phyloP scores from a whole-genome alignment of 2,329 filamentous ascomycete species.

The Pseudocercospora pini-densiflorae region DNA sequence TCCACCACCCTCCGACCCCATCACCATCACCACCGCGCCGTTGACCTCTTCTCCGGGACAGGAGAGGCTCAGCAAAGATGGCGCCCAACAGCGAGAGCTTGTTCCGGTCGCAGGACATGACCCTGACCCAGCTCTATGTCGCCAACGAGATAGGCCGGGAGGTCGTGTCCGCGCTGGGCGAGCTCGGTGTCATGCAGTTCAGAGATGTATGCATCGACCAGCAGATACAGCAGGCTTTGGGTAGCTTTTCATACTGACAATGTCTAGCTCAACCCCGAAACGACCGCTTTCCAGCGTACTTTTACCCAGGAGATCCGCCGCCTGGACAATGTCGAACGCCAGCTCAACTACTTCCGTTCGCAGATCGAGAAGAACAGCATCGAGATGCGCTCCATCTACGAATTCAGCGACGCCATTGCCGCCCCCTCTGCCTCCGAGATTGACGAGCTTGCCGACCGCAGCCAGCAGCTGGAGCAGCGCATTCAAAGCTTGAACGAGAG shows the following conservation, averaged over 20 bases:
- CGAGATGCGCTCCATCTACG: constrained; percentile 83
- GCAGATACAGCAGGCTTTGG: background rate
- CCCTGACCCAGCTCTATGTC: constrained; percentile 99
- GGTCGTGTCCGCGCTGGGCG: constrained; percentile 93
- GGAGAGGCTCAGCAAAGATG: constrained; percentile 49
- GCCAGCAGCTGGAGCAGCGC: constrained; percentile 89
- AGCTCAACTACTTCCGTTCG: constrained; percentile 91
- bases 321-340: constrained; percentile 96
- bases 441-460: constrained; percentile 90
- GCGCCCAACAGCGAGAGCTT: constrained; percentile 78
- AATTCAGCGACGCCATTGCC: constrained; percentile 81
- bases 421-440: constrained; percentile 93
- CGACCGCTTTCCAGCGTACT: constrained; percentile 92
- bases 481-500: constrained; percentile 93
- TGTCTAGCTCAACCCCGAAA: constrained; percentile 82
- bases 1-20: constrained; percentile 12
- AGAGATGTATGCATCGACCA: constrained; percentile 75
- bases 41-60: constrained; percentile 19
- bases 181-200: constrained; percentile 96
- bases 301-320: constrained; percentile 98
- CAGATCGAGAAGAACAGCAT: constrained; percentile 96
- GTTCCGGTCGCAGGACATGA: constrained; percentile 99
- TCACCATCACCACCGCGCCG: constrained; percentile 3
- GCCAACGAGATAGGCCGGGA: constrained; percentile 98
- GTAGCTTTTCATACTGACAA: constrained; percentile 28